Conservation (phyloP, 2,329 filamentous ascomycete genomes). For the Trichoderma atrobrunneum region DNA sequence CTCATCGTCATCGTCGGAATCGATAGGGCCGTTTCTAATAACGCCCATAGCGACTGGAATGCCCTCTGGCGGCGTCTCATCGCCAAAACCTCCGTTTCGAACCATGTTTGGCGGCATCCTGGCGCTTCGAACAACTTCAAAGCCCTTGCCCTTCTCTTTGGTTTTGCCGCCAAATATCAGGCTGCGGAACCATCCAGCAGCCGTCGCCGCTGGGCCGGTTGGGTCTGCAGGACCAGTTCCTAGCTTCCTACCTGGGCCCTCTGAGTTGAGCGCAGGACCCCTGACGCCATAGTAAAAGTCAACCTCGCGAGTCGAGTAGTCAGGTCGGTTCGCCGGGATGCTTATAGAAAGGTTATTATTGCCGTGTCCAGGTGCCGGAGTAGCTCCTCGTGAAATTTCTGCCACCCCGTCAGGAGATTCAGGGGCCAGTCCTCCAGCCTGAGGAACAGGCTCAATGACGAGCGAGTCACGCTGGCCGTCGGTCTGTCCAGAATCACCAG, state of each 20-base stretch:
- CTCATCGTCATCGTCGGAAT: slow-evolving; percentile 60
- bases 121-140: slow-evolving; percentile 90
- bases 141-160: slow-evolving; percentile 93
- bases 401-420: slow-evolving; percentile 38
- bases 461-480: slow-evolving; percentile 33
- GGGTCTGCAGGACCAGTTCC: slow-evolving; percentile 95
- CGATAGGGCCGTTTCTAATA: slow-evolving; percentile 58
- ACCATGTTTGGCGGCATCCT: slow-evolving; percentile 73
- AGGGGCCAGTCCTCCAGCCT: slow-evolving; percentile 30
- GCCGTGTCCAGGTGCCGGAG: slow-evolving; percentile 40
- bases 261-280: slow-evolving; percentile 80
- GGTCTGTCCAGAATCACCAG: slow-evolving; percentile 38
- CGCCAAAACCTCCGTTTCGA: slow-evolving; percentile 52
- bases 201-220: slow-evolving; percentile 84
- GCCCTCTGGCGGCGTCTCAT: slow-evolving; percentile 65
- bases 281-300: slow-evolving; percentile 96
- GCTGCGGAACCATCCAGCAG: slow-evolving; percentile 82
- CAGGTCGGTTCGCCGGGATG: slow-evolving; percentile 60
- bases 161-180: slow-evolving; percentile 73
- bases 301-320: slow-evolving; percentile 91
- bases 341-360: slow-evolving; percentile 31
- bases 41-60: slow-evolving; percentile 64
- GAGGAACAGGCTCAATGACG: slow-evolving; percentile 38
- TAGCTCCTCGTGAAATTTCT: slow-evolving; percentile 42
- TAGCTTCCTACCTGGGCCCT: slow-evolving; percentile 75